Evolutionary conservation across 1,284 basidiomycete species (phyloP).

Genomic region (Fereydounia khargensis): DNA sequence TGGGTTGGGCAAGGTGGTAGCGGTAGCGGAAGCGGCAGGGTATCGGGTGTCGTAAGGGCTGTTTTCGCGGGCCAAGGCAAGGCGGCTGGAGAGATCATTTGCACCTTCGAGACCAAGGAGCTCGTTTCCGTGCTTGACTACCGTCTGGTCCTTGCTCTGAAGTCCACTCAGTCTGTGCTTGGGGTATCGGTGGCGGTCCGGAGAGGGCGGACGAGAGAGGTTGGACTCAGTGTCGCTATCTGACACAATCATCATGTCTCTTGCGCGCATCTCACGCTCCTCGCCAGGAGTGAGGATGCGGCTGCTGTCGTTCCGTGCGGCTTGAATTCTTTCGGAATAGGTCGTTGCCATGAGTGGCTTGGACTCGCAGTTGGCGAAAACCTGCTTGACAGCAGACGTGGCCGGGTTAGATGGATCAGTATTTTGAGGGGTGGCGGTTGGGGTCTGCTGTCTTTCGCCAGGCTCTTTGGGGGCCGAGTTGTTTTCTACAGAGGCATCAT

Average conservation of each 20-base stretch:
- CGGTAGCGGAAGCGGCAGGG: too few relatives aligned
- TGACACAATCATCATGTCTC: constrained; percentile 35
- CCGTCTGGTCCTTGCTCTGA: constrained; percentile 40
- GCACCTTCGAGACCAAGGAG: constrained; percentile 8
- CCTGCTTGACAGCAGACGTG: neutral
- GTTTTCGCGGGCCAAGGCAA: constrained; percentile 40
- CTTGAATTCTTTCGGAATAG: constrained; percentile 32
- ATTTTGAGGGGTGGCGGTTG: constrained; percentile 1
- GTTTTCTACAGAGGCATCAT: constrained; percentile 23
- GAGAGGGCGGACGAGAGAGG: constrained; percentile 45
- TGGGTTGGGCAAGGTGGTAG: too few relatives aligned
- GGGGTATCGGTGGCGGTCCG: constrained; percentile 38
- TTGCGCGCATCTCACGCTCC: constrained; percentile 41
- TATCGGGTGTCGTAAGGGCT: constrained; percentile 39
- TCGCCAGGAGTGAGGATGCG: constrained; percentile 18
- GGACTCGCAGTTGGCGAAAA: constrained; percentile 28
- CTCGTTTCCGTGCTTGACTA: constrained; percentile 39
- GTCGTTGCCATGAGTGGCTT: constrained; percentile 33
- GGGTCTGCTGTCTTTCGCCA: constrained; percentile 8
- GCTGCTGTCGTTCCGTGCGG: constrained; percentile 24
- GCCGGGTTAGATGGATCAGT: neutral
- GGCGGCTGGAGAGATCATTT: constrained; percentile 15
- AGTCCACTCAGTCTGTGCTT: constrained; percentile 46
- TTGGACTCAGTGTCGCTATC: constrained; percentile 50
- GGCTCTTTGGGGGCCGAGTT: constrained; percentile 27